Base-by-base conservation (phyloP, 2,329 filamentous ascomycete genomes). In the Aureobasidium melanogenum region DNA sequence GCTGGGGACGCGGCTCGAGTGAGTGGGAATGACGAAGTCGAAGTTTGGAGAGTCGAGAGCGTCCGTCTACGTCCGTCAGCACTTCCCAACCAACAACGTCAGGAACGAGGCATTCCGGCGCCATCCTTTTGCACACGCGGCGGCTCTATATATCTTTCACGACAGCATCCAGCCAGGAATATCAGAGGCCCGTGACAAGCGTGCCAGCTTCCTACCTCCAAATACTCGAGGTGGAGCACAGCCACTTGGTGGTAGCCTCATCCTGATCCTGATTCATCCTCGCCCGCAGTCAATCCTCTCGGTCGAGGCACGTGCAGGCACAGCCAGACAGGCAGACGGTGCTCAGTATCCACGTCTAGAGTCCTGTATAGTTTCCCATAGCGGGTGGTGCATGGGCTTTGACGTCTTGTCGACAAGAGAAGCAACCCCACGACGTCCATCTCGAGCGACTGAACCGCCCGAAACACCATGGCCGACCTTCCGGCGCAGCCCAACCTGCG, bases 401-500 rank as follows among this genome's bases (percentile, higher is more conserved):
- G 50, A 54, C 22, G 34, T 54, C 50, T 41, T 30, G 50, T n/a
- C 50, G 50, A 41, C 36, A n/a, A 17, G 36, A 32, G 9, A 41
- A 17, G 28, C 50, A 39, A 26, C 50, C 50, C 50, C 50, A 54
- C 50, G 34, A 54, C 36, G 9, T 30, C 14, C 34, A 28, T 36
- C 30, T 30, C 15, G n/a, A 32, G 47, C 47, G 28, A 50, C n/a
- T 9, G 12, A 30, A 26, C 36, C 51, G 52, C 38, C 24, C 56
- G 9, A 55, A n/a, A 54, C 63, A 63, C 47, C 69, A 78, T 78
- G 75, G 76, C 79, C 69, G 72, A 59, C 44, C 56, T 73, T 50
- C 75, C 75, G 62, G 69, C 88, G 64, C 74, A 76, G 79, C 85
- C 90, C 72, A 97, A 97, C 78, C 81, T 97, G 72, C 87, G 93